These are phyloP conservation scores for Ascodesmis nigricans DNA, from an alignment of 495 filamentous ascomycete genomes.

Conservation along the genomic window DNA sequence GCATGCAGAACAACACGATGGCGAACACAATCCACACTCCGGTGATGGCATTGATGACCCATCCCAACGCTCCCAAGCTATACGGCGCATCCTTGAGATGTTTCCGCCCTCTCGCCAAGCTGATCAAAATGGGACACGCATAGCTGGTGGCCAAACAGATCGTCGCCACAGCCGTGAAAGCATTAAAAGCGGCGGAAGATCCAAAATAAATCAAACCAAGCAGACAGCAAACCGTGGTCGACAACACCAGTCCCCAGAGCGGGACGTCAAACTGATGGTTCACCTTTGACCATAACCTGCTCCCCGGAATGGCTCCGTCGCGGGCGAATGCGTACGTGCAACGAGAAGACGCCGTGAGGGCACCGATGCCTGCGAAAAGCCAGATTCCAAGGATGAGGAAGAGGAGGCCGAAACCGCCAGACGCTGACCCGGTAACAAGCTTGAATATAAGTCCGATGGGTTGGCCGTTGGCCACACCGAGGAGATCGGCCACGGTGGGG, in stretches of 20 bases:
- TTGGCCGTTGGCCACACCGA: constrained; percentile 33
- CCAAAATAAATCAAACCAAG: constrained; percentile 44
- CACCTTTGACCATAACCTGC: constrained; percentile 37
- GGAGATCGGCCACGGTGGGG: constrained; percentile 29
- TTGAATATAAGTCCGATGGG: constrained; percentile 35
- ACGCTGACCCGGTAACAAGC: constrained; percentile 34
- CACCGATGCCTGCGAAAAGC: constrained; percentile 37
- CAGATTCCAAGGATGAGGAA: constrained; percentile 50
- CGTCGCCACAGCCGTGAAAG: constrained; percentile 43
- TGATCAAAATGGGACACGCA: constrained; percentile 39
- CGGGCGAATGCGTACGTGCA: constrained; percentile 42
- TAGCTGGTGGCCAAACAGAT: constrained; percentile 42
- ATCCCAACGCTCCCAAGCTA: constrained; percentile 34
- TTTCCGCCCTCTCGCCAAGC: constrained; percentile 36
- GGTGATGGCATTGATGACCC: constrained; percentile 46
- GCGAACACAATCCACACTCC: constrained; percentile 28
- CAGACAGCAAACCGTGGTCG: constrained; percentile 31
- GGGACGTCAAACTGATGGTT: constrained; percentile 35
- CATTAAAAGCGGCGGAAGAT: constrained; percentile 37
- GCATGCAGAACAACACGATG: constrained; percentile 32
- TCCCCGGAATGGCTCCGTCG: constrained; percentile 46
- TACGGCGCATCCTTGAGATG: constrained; percentile 34
- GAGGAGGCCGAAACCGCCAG: constrained; percentile 48
- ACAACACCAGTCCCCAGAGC: constrained; percentile 34
- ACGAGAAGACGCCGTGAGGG: constrained; percentile 35